Conservation (phyloP, 2,329 filamentous ascomycete species). For the Nannizziopsis arthrosporioides region DNA sequence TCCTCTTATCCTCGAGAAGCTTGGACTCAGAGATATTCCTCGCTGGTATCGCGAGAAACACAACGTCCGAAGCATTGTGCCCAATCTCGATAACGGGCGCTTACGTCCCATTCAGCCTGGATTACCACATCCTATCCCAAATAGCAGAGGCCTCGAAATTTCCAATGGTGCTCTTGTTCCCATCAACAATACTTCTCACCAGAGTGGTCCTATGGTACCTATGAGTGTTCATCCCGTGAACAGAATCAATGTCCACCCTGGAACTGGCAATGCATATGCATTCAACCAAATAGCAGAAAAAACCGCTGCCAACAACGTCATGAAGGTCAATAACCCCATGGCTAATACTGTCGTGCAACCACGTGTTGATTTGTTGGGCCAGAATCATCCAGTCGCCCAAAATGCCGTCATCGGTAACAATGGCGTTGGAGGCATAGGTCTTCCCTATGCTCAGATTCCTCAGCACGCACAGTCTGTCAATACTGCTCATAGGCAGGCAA, state of each 20-base stretch:
- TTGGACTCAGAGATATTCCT: constrained; percentile 54
- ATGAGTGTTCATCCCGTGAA: background rate
- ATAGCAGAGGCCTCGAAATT: background rate
- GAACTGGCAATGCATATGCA: background rate
- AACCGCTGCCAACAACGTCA: background rate
- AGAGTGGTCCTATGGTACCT: background rate
- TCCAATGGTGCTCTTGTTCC: background rate
- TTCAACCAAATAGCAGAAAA: background rate
- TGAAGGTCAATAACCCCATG: background rate
- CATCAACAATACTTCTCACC: background rate
- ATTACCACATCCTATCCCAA: background rate
- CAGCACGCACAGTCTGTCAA: background rate
- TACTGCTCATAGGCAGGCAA: background rate
- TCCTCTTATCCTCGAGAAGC: constrained; percentile 49
- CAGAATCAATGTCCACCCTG: background rate
- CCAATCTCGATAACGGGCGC: background rate
- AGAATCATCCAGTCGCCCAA: too few relatives aligned
- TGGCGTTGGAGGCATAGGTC: too few relatives aligned
- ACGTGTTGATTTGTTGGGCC: too few relatives aligned
- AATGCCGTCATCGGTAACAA: too few relatives aligned
- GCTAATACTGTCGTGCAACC: background rate
- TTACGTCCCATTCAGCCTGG: background rate
- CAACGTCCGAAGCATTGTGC: constrained; percentile 11
- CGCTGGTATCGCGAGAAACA: constrained; percentile 46
- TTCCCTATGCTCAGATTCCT: too few relatives aligned